Conservation (phyloP, 2,329 filamentous ascomycete species). For the Botryotinia calthae region DNA sequence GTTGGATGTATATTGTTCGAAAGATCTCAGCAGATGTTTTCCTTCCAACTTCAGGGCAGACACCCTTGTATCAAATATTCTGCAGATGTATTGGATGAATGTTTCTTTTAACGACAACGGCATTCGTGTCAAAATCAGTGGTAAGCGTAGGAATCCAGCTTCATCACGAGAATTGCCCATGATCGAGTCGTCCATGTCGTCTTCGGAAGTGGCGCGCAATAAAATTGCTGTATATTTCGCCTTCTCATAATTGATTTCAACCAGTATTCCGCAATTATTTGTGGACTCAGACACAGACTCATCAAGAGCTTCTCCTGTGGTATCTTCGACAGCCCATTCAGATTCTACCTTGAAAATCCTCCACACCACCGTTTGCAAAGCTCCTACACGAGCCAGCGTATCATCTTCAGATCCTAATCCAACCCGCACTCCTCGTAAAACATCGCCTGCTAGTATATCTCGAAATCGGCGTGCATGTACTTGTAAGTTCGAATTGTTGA, state of each 20-base stretch:
- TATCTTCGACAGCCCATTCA: constrained; percentile 32
- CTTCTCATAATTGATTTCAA: constrained; percentile 37
- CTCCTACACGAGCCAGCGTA: constrained; percentile 40
- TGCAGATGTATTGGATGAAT: constrained; percentile 44
- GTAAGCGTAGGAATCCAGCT: constrained; percentile 43
- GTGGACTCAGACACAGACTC: constrained; percentile 21
- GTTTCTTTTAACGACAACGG: constrained; percentile 43
- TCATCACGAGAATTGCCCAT: constrained; percentile 20
- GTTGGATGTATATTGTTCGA: constrained; percentile 37
- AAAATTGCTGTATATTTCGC: constrained; percentile 35
- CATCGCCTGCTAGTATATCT: constrained; percentile 46
- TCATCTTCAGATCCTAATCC: constrained; percentile 41
- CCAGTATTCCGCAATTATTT: constrained; percentile 31
- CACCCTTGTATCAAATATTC: constrained; percentile 45
- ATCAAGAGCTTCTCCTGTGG: not conserved
- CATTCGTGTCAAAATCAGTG: constrained; percentile 47
- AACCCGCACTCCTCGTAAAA: constrained; percentile 46
- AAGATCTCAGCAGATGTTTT: constrained; percentile 38
- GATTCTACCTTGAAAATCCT: constrained; percentile 43
- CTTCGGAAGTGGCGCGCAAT: constrained; percentile 24
- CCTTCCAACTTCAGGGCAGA: constrained; percentile 41
- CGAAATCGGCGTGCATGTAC: constrained; percentile 43
- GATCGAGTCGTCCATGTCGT: constrained; percentile 23
- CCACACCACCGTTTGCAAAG: constrained; percentile 45
- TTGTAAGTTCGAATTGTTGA: constrained; percentile 39